Evolutionary conservation across 371 early-diverging fungal species (phyloP).

Genomic region (Dentiscutata heterogama): DNA sequence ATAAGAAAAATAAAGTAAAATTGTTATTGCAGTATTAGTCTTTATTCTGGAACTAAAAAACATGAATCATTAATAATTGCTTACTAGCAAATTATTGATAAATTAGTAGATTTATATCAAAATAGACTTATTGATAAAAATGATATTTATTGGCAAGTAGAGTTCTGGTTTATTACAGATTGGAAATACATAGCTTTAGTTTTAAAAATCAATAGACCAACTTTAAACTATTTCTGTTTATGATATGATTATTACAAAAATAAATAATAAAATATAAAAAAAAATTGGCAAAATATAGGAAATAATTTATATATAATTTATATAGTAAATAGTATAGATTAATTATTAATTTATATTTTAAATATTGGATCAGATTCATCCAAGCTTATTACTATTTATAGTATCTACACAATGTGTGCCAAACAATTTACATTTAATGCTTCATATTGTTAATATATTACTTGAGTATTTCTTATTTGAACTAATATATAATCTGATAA

Average conservation of each 20-base stretch:
- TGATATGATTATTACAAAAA: constrained; percentile 7
- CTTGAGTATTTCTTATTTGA: not conserved
- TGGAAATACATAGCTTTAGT: constrained; percentile 17
- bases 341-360: too few species aligned
- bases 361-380: too few species aligned
- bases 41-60: not conserved
- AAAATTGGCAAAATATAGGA: not conserved
- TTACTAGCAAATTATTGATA: not conserved
- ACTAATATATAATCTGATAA: not conserved
- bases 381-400: not conserved
- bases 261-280: not conserved
- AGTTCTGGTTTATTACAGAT: not conserved
- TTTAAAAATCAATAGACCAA: not conserved
- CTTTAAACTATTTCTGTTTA: constrained; percentile 13
- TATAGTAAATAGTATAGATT: too few species aligned
- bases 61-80: not conserved
- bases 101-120: not conserved
- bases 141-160: constrained; percentile 7
- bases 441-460: not conserved
- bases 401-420: not conserved
- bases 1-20: not conserved
- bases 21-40: not conserved
- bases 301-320: too few species aligned
- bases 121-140: not conserved
- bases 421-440: not conserved